A percentile compares a stretch with the other conserved stretches of the same genome.
These are phyloP conservation scores for Labyrinthula sp. DNA, from an alignment of 352 stramenopile species.

Conservation along the genomic window DNA sequence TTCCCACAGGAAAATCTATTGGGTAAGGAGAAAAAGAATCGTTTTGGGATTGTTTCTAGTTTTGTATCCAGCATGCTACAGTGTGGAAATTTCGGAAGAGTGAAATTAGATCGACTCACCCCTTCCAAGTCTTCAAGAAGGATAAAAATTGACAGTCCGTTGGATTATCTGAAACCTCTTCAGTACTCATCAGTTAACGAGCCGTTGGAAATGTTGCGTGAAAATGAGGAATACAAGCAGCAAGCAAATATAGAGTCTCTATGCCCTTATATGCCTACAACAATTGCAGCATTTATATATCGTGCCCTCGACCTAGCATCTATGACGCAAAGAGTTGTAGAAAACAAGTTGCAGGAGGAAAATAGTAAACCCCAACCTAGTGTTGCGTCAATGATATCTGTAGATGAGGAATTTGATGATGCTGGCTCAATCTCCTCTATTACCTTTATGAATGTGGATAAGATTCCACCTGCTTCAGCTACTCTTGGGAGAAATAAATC, in stretches of 20 bases:
- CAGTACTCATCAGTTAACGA: constrained; percentile 8
- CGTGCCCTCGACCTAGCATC: constrained; percentile 18
- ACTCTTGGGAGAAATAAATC: not conserved
- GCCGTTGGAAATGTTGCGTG: constrained; percentile 7
- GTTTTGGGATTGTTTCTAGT: constrained; percentile 2
- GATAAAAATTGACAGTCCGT: too few relatives aligned
- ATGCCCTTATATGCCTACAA: constrained; percentile 27
- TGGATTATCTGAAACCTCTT: constrained; percentile 14
- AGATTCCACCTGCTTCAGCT: too few relatives aligned
- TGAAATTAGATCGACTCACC: too few relatives aligned
- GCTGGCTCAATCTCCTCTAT: not conserved
- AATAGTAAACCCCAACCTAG: not conserved
- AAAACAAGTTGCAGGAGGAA: constrained; percentile 7
- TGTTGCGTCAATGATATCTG: not conserved
- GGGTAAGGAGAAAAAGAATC: constrained; percentile 1
- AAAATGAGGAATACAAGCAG: constrained; percentile 25
- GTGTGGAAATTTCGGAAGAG: too few relatives aligned
- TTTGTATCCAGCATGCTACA: too few relatives aligned
- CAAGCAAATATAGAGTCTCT: constrained; percentile 12
- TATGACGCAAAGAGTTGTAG: too few relatives aligned
- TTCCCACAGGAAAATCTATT: too few relatives aligned
- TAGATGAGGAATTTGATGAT: constrained; percentile 1
- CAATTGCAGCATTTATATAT: constrained; percentile 20
- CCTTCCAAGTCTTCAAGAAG: too few relatives aligned
- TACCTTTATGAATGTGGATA: constrained; percentile 6